A percentile compares a stretch with the other conserved stretches of the same genome.
phyloP scores from a whole-genome alignment of 805 yeast genomes.

The Metschnikowia gelsemii region DNA sequence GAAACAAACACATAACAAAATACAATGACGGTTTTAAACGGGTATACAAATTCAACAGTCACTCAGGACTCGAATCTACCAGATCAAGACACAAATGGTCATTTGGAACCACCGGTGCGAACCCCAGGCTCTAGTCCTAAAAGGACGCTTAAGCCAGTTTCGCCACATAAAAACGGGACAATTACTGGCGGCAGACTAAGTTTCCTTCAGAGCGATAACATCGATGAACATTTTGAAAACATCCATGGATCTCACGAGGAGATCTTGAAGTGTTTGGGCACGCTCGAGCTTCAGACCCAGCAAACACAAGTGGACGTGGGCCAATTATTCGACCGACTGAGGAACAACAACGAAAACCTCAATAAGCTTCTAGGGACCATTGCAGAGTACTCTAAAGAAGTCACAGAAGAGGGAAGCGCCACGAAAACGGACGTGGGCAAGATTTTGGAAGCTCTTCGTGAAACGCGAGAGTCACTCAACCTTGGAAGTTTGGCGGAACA shows the following conservation, averaged over 20 bases:
- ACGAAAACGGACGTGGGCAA: conserved; percentile 31
- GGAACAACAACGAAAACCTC: conserved; percentile 40
- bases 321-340: conserved; percentile 40
- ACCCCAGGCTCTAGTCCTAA: conserved; percentile 9
- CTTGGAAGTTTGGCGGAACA: not conserved
- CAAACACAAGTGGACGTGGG: conserved; percentile 38
- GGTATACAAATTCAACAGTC: too few species aligned
- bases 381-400: conserved; percentile 35
- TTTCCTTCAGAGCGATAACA: conserved; percentile 33
- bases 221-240: conserved; percentile 34
- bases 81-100: not conserved
- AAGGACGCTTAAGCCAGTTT: conserved; percentile 23
- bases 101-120: not conserved
- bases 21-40: too few species aligned
- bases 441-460: conserved; percentile 23
- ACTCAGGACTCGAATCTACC: too few species aligned
- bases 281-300: conserved; percentile 33
- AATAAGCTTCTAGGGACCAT: conserved; percentile 35
- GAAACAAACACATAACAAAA: too few species aligned
- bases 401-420: conserved; percentile 36
- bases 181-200: conserved; percentile 26
- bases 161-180: conserved; percentile 26
- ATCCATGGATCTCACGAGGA: conserved; percentile 29
- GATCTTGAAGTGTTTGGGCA: conserved; percentile 29
- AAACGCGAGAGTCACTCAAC: conserved; percentile 3